Percentiles rank a stretch among this genome's conserved stretches.
Conservation (phyloP, 2,329 filamentous ascomycete genomes). For the Ceratocystis smalleyi region DNA sequence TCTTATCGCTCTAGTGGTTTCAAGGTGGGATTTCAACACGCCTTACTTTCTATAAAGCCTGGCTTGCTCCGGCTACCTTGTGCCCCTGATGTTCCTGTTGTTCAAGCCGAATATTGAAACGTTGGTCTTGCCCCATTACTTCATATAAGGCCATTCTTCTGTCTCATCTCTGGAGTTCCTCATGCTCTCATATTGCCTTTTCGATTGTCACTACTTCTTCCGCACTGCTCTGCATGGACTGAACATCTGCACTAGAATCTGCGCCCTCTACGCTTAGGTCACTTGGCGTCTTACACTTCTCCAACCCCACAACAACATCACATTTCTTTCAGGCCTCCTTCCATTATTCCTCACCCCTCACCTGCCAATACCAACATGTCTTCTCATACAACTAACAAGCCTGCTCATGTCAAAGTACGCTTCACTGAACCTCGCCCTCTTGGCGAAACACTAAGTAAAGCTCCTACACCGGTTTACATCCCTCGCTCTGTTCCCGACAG, state of each 20-base stretch:
- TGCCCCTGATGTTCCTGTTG: neutral
- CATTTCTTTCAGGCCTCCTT: neutral
- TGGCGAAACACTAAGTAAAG: constrained; percentile 47
- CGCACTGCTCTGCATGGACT: constrained; percentile 76
- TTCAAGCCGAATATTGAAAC: too few relatives aligned
- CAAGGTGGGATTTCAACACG: neutral
- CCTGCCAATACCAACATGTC: neutral
- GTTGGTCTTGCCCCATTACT: neutral
- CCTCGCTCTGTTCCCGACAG: constrained; percentile 29
- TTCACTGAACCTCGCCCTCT: constrained; percentile 53
- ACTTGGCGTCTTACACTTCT: neutral
- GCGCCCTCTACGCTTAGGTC: constrained; percentile 54
- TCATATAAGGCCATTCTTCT: constrained; percentile 5
- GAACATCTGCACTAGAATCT: constrained; percentile 65
- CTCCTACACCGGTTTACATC: constrained; percentile 17
- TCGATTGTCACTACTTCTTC: constrained; percentile 89
- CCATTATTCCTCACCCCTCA: too few relatives aligned
- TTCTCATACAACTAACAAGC: constrained; percentile 18
- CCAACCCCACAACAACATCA: neutral
- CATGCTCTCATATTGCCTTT: constrained; percentile 69
- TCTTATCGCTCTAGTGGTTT: neutral
- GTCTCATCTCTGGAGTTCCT: constrained; percentile 21
- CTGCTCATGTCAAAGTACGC: constrained; percentile 27
- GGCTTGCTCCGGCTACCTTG: neutral
- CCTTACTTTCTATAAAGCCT: neutral